phyloP scores from a whole-genome alignment of 768 basidiomycete species.

The Thelephora ganbajun region DNA sequence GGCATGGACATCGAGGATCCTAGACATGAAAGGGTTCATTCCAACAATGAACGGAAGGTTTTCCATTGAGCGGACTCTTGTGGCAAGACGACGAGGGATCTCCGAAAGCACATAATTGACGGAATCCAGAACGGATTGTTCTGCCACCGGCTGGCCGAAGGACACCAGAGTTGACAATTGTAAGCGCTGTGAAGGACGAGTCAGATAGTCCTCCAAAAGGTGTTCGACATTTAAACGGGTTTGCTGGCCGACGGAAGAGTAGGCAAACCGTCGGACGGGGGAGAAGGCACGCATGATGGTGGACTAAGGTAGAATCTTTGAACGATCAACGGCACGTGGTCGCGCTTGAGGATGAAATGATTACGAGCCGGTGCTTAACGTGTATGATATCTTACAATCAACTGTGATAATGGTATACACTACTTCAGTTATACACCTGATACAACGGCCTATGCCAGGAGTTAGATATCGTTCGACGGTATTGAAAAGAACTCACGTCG shows the following conservation, averaged over 20 bases:
- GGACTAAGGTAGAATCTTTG: too few species aligned
- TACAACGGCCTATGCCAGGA: conserved; percentile 53
- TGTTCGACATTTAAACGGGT: conserved; percentile 27
- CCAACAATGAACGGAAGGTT: conserved; percentile 78
- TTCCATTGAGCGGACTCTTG: conserved; percentile 61
- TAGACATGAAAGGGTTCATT: conserved; percentile 76
- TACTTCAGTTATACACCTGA: conserved; percentile 80
- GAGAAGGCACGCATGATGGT: too few species aligned
- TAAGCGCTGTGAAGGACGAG: conserved; percentile 50
- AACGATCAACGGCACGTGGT: too few species aligned
- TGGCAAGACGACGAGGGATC: conserved; percentile 64
- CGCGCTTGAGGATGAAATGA: too few species aligned
- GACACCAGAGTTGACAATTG: conserved; percentile 63
- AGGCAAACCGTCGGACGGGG: conserved; percentile 4
- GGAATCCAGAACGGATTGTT: conserved; percentile 60
- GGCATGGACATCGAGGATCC: conserved; percentile 51
- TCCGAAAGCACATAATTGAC: conserved; percentile 62
- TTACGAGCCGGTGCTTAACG: too few species aligned
- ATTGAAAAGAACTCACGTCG: conserved; percentile 52
- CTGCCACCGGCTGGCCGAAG: conserved; percentile 59
- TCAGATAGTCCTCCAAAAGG: conserved; percentile 48
- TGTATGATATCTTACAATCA: conserved; percentile 1
- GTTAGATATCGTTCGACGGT: background rate
- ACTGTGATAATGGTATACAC: background rate
- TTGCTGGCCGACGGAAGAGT: too few species aligned